phyloP scores from a whole-genome alignment of 1,284 basidiomycete genomes.

The Lentinula novae-zelandiae region DNA sequence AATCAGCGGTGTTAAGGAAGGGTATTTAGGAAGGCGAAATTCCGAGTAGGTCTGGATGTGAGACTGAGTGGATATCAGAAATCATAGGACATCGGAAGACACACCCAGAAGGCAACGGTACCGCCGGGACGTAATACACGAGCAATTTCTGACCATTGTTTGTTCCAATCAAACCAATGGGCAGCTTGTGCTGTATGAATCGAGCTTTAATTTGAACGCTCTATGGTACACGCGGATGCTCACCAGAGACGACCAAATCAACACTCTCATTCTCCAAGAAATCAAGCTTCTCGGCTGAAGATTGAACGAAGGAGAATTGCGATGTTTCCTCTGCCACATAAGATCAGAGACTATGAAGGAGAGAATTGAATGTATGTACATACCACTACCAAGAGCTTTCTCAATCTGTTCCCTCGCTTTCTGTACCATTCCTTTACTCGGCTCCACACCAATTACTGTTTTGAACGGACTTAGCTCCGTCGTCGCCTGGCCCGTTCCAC shows the following conservation, averaged over 20 bases:
- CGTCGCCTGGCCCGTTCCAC: conserved; percentile 78
- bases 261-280: conserved; percentile 55
- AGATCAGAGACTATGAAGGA: too few species aligned
- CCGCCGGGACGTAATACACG: conserved; percentile 66
- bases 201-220: not conserved
- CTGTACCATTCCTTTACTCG: conserved; percentile 69
- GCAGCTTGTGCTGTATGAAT: conserved; percentile 65
- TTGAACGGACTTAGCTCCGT: conserved; percentile 58
- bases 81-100: conserved; percentile 18
- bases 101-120: conserved; percentile 74
- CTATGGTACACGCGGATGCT: conserved; percentile 13
- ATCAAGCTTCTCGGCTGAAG: conserved; percentile 52
- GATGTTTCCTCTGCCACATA: not conserved
- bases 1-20: conserved; percentile 56
- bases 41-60: conserved; percentile 70
- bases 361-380: not conserved
- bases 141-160: conserved; percentile 67
- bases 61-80: too few species aligned
- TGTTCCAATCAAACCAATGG: conserved; percentile 83
- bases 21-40: conserved; percentile 63
- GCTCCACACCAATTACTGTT: conserved; percentile 69
- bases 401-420: conserved; percentile 45
- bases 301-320: conserved; percentile 45
- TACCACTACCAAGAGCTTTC: conserved; percentile 1
- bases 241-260: conserved; percentile 76